These are phyloP conservation scores for Galeopsis tetrahit DNA, from an alignment of 257 asterid species.

Conservation along the genomic window DNA sequence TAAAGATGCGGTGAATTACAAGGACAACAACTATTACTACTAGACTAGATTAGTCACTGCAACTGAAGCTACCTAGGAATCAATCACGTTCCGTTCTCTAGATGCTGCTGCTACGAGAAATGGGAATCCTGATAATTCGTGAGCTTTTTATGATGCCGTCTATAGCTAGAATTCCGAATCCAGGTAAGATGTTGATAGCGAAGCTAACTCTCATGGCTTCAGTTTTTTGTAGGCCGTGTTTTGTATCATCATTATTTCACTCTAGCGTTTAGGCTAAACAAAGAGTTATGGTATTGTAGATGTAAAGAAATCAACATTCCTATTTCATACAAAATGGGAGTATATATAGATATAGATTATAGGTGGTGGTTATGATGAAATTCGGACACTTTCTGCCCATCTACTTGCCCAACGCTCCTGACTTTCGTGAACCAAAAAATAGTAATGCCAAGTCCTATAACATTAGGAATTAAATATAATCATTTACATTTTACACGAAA, in stretches of 20 bases:
- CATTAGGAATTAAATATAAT: too few species aligned
- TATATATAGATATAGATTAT: neutral
- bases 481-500: too few species aligned
- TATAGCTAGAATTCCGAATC: too few species aligned
- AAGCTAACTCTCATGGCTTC: conserved; percentile 42
- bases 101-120: too few species aligned
- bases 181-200: too few species aligned
- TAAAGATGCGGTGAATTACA: conserved; percentile 66
- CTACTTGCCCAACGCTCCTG: too few species aligned
- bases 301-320: neutral
- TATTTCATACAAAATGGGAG: neutral
- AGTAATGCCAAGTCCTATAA: too few species aligned
- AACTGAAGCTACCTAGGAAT: neutral
- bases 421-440: too few species aligned
- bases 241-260: neutral
- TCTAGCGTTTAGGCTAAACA: neutral
- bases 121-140: too few species aligned
- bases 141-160: too few species aligned
- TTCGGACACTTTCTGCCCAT: too few species aligned
- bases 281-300: neutral
- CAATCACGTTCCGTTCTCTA: neutral
- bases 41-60: conserved; percentile 30
- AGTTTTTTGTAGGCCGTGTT: neutral
- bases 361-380: neutral
- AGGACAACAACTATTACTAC: conserved; percentile 67